Evolutionary conservation across 305 asterid genomes (phyloP).

Genomic region (Nicotiana rustica): DNA sequence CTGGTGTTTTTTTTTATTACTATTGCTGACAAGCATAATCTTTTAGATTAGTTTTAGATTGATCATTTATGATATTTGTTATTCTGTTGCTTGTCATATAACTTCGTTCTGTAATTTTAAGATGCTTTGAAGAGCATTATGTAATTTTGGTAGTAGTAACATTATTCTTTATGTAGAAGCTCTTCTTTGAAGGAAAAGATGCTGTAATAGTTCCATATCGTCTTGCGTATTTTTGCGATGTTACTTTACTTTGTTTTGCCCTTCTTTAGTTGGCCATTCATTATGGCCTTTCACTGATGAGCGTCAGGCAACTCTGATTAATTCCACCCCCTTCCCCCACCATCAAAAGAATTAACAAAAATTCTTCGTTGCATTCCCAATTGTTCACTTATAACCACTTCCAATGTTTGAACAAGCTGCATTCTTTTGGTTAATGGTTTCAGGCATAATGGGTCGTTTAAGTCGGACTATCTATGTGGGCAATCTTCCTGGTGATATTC

Average conservation of each 20-base stretch:
- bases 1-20: not conserved
- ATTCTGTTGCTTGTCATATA: not conserved
- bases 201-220: not conserved
- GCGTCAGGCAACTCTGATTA: not conserved
- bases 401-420: conserved; percentile 2
- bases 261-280: not conserved
- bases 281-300: not conserved
- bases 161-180: not conserved
- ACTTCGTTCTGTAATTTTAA: not conserved
- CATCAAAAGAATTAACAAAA: not conserved
- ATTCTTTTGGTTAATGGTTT: conserved; percentile 22
- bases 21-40: not conserved
- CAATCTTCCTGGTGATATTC: conserved; percentile 84
- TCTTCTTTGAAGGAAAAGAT: not conserved
- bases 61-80: not conserved
- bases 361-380: not conserved
- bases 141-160: conserved; percentile 2
- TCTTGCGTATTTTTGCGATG: not conserved
- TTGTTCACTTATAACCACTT: not conserved
- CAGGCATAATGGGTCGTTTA: conserved; percentile 69
- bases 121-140: not conserved
- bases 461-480: conserved; percentile 84
- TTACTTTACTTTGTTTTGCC: not conserved
- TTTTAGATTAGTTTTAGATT: conserved; percentile 1
- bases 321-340: not conserved